A percentile compares a stretch with the other conserved stretches of the same genome.
Conservation (phyloP, 176 grass and related monocot species). For the Aechmea fasciata region DNA sequence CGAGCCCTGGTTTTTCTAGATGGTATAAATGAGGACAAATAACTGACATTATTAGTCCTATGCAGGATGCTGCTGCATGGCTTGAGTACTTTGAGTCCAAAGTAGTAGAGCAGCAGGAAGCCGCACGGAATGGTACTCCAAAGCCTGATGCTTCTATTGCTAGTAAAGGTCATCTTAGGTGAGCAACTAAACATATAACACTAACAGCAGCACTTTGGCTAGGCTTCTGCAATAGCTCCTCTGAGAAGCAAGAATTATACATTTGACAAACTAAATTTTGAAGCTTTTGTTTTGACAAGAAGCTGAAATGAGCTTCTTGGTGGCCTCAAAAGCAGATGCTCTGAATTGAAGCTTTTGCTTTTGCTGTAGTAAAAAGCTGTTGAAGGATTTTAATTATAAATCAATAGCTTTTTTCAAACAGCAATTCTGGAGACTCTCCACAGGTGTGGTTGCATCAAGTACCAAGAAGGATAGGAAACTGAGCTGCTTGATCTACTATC, state of each 20-base stretch:
- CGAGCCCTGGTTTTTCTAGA: not conserved
- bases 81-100: slow-evolving; percentile 97
- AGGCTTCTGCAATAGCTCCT: not conserved
- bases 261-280: no score
- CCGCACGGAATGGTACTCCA: slow-evolving; percentile 93
- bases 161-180: slow-evolving; percentile 98
- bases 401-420: no score
- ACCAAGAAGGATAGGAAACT: not conserved
- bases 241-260: no score
- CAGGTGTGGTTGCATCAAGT: not conserved
- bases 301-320: no score
- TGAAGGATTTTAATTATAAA: no score
- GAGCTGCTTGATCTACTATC: not conserved
- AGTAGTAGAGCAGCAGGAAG: slow-evolving; percentile 97
- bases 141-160: slow-evolving; percentile 99
- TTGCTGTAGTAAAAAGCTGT: no score
- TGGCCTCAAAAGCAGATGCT: no score
- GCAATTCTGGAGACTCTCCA: not conserved
- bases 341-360: no score
- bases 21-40: not conserved
- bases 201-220: not conserved
- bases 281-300: no score
- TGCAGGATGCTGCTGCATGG: slow-evolving; percentile 96
- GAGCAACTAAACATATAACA: slow-evolving; percentile 5
- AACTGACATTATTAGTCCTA: slow-evolving; percentile 18